phyloP scores from a whole-genome alignment of 257 asterid species.

The Nicotiana sylvestris region DNA sequence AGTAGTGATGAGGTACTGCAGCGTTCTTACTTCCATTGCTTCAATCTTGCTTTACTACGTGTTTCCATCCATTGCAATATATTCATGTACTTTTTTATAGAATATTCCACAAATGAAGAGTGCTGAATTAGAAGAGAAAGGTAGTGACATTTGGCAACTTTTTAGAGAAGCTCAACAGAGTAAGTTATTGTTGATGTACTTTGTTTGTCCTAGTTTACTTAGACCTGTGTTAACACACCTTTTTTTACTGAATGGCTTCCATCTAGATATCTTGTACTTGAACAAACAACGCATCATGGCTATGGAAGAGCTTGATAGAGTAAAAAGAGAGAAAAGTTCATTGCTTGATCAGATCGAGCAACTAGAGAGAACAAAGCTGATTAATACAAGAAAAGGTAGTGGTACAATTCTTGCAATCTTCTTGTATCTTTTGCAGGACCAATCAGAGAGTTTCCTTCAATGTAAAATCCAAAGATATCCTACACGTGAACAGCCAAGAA shows the following conservation, averaged over 20 bases:
- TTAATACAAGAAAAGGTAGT: constrained; percentile 43
- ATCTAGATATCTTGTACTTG: constrained; percentile 60
- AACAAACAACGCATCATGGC: constrained; percentile 73
- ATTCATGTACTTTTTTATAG: constrained; percentile 21
- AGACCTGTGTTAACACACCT: not conserved
- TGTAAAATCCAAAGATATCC: not conserved
- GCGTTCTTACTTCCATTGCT: constrained; percentile 31
- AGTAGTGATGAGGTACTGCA: constrained; percentile 21
- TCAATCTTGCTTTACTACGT: not conserved
- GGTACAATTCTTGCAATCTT: not conserved
- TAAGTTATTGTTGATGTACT: constrained; percentile 20
- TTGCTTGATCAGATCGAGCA: constrained; percentile 49
- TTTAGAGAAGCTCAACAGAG: constrained; percentile 76
- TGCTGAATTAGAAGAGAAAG: constrained; percentile 33
- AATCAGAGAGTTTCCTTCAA: not conserved
- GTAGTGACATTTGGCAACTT: constrained; percentile 55
- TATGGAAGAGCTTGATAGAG: constrained; percentile 60
- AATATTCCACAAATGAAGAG: constrained; percentile 24
- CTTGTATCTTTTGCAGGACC: not conserved
- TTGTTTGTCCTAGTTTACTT: not conserved
- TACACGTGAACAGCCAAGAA: not conserved
- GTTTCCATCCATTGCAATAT: constrained; percentile 7
- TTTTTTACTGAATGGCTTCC: constrained; percentile 17
- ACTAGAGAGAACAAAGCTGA: constrained; percentile 39
- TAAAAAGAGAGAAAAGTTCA: constrained; percentile 46